Evolutionary conservation across 1,284 basidiomycete species (phyloP), one percentile per base, ranked within the genome.

Genomic region (Chondrostereum purpureum): DNA sequence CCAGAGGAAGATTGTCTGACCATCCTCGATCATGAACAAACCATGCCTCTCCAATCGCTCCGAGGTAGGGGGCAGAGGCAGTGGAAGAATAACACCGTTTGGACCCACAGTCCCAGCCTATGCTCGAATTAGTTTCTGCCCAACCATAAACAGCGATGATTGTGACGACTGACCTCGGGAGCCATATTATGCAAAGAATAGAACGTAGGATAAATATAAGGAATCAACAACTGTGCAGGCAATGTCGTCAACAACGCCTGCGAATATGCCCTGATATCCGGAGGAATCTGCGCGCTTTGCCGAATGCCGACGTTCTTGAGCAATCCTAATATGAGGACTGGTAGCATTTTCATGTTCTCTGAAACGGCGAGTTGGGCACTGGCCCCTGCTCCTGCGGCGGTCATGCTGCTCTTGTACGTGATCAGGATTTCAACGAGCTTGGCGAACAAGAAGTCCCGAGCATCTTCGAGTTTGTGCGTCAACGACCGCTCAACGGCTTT

Each of bases 121-220:
- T 43, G 45, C 12, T 20, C 10, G 16, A 40, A 27, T 14, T 27
- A 23, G 10, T 23, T 31, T 31, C n/a, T n/a, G 24, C 42, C 17
- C 17, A n/a, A 21, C 21, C 5, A 34, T 14, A 27, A 19, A 19
- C 8, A 43, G 5, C n/a, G n/a, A n/a, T n/a, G 11, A 18, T 41
- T n/a, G 23, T 2, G 4, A 20, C n/a, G 1, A 53, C 75, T 53
- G 47, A 91, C 91, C 68, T 95, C 90, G 24, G 87, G 78, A 4
- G 87, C 76, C 96, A 99, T 99, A 65, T 88, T 95, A 71, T 99
- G 96, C 51, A 99, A 68, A 3, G 92, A 91, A 70, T 96, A 98
- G 71, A 99, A 95, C 18, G 77, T 82, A 1, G 96, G 92, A 65
- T 98, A 89, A 52, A 99, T 79, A 66, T 96, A 98, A 0, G 96